Conservation (phyloP, 352 stramenopile genomes). For the Globisporangium paddicum region DNA sequence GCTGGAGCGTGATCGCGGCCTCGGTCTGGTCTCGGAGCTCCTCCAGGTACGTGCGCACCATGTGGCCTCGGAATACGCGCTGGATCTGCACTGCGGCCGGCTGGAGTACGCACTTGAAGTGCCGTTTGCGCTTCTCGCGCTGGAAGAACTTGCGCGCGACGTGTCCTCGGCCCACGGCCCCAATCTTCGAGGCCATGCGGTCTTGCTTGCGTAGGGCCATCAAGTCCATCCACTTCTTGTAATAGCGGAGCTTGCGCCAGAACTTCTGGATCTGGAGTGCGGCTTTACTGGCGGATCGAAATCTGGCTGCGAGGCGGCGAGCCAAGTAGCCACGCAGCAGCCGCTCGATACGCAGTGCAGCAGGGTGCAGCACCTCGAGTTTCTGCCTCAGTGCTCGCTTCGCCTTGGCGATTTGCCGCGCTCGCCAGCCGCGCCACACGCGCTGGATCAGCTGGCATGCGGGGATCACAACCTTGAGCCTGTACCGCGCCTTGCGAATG, state of each 20-base stretch:
- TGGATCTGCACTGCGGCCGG: constrained; percentile 53
- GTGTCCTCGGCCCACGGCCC: constrained; percentile 50
- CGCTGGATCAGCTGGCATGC: constrained; percentile 42
- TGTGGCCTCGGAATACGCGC: constrained; percentile 63
- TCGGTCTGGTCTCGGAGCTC: constrained; percentile 49
- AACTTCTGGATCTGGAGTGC: constrained; percentile 42
- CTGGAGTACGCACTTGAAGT: constrained; percentile 37
- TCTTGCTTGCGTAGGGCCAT: constrained; percentile 40
- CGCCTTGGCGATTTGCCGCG: constrained; percentile 20
- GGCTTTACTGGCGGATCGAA: constrained; percentile 23
- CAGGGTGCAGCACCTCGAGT: constrained; percentile 38
- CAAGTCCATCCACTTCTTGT: constrained; percentile 43
- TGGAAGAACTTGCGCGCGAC: constrained; percentile 52
- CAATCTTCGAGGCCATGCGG: constrained; percentile 61
- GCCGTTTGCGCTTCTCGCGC: constrained; percentile 37
- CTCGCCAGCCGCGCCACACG: constrained; percentile 44
- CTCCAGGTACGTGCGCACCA: constrained; percentile 49
- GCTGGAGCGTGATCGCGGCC: constrained; percentile 67
- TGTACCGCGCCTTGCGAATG: constrained; percentile 37
- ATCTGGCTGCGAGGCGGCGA: constrained; percentile 25
- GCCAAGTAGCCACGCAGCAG: constrained; percentile 55
- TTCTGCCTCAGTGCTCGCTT: constrained; percentile 26
- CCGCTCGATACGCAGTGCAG: constrained; percentile 44
- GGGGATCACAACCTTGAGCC: constrained; percentile 39
- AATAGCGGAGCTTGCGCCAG: constrained; percentile 43